A percentile compares a stretch with the other conserved stretches of the same genome.
These are phyloP conservation scores for Fusarium heterosporum DNA, from an alignment of 2,329 filamentous ascomycete species.

Conservation along the genomic window DNA sequence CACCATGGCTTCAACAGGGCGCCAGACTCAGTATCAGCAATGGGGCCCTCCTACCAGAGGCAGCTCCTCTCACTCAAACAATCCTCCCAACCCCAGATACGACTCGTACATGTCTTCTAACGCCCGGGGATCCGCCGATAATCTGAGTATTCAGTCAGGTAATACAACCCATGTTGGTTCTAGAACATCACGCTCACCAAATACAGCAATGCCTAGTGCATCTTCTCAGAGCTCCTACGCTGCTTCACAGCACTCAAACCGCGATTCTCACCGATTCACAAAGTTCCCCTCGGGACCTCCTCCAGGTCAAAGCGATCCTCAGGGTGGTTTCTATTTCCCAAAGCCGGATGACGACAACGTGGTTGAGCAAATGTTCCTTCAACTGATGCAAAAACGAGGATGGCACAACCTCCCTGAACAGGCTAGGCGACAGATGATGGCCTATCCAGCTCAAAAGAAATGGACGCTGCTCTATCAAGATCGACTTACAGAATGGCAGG, in stretches of 20 bases:
- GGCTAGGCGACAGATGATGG: slow-evolving; percentile 93
- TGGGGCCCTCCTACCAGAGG: slow-evolving; percentile 70
- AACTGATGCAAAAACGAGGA: slow-evolving; percentile 96
- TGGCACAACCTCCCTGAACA: slow-evolving; percentile 98
- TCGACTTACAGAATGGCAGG: slow-evolving; percentile 90
- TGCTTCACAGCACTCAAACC: slow-evolving; percentile 57
- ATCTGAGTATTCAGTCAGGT: slow-evolving; percentile 68
- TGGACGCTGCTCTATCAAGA: slow-evolving; percentile 98
- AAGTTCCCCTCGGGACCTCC: slow-evolving; percentile 59
- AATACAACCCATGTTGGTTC: slow-evolving; percentile 60
- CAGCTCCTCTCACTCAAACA: slow-evolving; percentile 66
- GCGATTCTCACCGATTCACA: slow-evolving; percentile 64
- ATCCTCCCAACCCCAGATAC: slow-evolving; percentile 68
- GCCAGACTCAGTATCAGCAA: slow-evolving; percentile 81
- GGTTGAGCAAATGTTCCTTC: slow-evolving; percentile 90
- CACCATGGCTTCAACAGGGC: slow-evolving; percentile 77
- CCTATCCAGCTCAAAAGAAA: slow-evolving; percentile 93
- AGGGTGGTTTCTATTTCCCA: slow-evolving; percentile 71
- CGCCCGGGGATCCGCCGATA: slow-evolving; percentile 67
- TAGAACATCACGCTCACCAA: slow-evolving; percentile 48
- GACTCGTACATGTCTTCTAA: slow-evolving; percentile 71
- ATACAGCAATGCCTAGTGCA: slow-evolving; percentile 64
- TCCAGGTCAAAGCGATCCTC: slow-evolving; percentile 50
- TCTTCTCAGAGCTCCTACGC: slow-evolving; percentile 68
- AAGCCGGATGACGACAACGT: slow-evolving; percentile 83